Evolutionary conservation across 2,329 filamentous ascomycete genomes (phyloP).

Genomic region (Xylaria sp.): DNA sequence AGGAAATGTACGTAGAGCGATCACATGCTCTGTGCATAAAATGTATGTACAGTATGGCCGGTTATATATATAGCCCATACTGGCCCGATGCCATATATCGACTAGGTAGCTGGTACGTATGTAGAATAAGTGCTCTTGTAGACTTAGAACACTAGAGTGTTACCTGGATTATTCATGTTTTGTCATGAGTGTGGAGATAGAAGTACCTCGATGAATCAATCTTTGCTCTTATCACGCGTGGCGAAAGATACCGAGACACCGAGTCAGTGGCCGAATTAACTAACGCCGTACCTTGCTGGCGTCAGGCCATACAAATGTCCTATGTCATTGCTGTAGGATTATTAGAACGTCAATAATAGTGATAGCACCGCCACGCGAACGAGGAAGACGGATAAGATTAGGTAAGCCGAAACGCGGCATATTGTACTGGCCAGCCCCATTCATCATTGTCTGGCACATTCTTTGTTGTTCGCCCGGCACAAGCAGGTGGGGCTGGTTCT

Average conservation of each 20-base stretch:
- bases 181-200: constrained; percentile 6
- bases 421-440: background rate
- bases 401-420: background rate
- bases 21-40: background rate
- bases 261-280: constrained; percentile 11
- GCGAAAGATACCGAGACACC: background rate
- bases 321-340: too few relatives aligned
- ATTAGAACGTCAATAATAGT: too few relatives aligned
- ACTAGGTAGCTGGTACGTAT: too few relatives aligned
- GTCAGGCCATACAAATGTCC: background rate
- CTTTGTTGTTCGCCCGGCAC: background rate
- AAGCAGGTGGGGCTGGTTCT: background rate
- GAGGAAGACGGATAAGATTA: background rate
- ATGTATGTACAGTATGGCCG: too few relatives aligned
- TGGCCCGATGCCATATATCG: too few relatives aligned
- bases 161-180: constrained; percentile 18
- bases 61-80: background rate
- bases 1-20: background rate
- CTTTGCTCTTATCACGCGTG: background rate
- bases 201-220: background rate
- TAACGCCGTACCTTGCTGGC: background rate
- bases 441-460: constrained; percentile 3
- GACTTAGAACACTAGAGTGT: too few relatives aligned
- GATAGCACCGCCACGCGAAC: constrained; percentile 18
- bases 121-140: too few relatives aligned